Evolutionary conservation across 176 grass and related monocot genomes (phyloP).

Genomic region (Carex scoparia): DNA sequence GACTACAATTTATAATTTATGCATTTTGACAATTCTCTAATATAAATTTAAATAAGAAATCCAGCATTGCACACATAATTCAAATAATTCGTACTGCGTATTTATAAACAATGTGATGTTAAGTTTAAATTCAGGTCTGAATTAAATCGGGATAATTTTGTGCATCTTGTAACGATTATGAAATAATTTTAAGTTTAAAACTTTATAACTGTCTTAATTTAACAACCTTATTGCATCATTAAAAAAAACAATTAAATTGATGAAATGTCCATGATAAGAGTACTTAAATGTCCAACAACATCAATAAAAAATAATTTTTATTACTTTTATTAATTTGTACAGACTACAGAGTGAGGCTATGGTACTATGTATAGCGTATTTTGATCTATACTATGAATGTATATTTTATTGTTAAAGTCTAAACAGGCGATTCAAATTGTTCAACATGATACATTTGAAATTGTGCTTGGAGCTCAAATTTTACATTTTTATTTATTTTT

Average conservation of each 20-base stretch:
- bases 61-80: not conserved
- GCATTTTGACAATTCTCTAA: not conserved
- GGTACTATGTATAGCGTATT: no score
- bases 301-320: no score
- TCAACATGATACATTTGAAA: no score
- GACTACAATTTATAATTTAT: not conserved
- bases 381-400: no score
- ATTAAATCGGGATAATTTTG: not conserved
- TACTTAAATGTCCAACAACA: not conserved
- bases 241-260: not conserved
- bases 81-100: not conserved
- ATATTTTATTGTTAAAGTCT: no score
- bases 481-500: no score
- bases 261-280: not conserved
- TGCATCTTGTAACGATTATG: not conserved
- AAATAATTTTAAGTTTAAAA: not conserved
- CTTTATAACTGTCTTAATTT: not conserved
- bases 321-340: no score
- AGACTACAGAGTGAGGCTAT: no score
- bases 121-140: no score
- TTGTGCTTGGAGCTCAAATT: no score
- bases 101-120: not conserved
- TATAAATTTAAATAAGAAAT: not conserved
- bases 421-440: no score
- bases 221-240: not conserved